These are phyloP conservation scores for Fusarium sp. DNA, from an alignment of 2,329 filamentous ascomycete genomes.

Conservation along the genomic window DNA sequence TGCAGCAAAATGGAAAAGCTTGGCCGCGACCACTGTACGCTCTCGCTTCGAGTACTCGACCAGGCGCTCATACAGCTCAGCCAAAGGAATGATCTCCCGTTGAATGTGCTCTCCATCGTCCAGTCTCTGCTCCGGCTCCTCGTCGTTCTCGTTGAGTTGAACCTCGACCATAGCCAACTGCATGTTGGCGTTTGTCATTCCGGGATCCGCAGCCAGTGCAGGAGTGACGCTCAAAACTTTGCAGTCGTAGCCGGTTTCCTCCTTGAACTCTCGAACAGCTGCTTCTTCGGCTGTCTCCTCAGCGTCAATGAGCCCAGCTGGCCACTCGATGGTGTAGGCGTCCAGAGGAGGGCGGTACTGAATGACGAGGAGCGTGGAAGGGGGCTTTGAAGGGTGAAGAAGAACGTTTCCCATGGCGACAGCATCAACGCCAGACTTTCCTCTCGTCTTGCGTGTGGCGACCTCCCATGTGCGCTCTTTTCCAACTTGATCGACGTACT, in stretches of 20 bases:
- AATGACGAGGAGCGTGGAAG: constrained; percentile 47
- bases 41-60: constrained; percentile 47
- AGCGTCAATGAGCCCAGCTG: constrained; percentile 45
- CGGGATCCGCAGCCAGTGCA: constrained; percentile 42
- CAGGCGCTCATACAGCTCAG: constrained; percentile 44
- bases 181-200: constrained; percentile 49
- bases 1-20: constrained; percentile 48
- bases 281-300: constrained; percentile 46
- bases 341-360: constrained; percentile 48
- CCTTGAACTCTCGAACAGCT: constrained; percentile 46
- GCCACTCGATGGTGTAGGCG: constrained; percentile 48
- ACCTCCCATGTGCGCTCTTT: constrained; percentile 48
- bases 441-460: constrained; percentile 46
- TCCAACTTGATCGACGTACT: constrained; percentile 48
- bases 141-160: constrained; percentile 38
- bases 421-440: constrained; percentile 44
- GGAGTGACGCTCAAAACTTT: constrained; percentile 44
- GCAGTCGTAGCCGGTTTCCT: constrained; percentile 47
- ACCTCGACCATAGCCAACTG: constrained; percentile 48
- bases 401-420: constrained; percentile 49
- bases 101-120: constrained; percentile 48
- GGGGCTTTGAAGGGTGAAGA: constrained; percentile 45
- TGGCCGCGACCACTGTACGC: constrained; percentile 45
- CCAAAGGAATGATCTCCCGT: constrained; percentile 41
- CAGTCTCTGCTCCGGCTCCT: constrained; percentile 42